Base-by-base conservation (phyloP, 306 rosid genomes). In the Purshia tridentata region DNA sequence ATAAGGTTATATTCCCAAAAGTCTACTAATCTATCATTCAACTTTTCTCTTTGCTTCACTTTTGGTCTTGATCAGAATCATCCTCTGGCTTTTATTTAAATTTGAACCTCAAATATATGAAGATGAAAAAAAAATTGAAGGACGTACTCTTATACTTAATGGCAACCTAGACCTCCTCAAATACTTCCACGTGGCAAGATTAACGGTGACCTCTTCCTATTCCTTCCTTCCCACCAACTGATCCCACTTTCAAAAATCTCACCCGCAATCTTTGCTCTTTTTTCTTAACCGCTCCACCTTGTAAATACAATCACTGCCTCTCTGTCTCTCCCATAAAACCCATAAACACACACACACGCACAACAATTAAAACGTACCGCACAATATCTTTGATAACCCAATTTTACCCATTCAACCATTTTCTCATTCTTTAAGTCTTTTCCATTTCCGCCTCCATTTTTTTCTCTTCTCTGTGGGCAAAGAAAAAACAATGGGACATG, bases 231-330 rank as follows among this genome's bases (percentile, higher is more conserved):
- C 78, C 65, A 41, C 63, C 88, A 92, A 86, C 89, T 83, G 84
- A 88, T 55, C 80, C 78, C 6, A 76, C 84, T 83, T 83, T 83
- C 77, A 81, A 85, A 87, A 61, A 74, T 79, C 85, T 76, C 80
- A 69, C 79, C 89, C 91, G 79, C 86, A 89, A 81, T 68, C 70
- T 15, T 68, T 87, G 86, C 86, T 69, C 82, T 75, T 67, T 81
- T 67, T 79, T 85, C 90, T 82, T 79, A 93, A 86, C 97, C 80
- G 89, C 86, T 89, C 91, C 88, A 77, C 85, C 71, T 44, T 74
- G 78, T 73, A 80, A 8, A n/a, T 11, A 53, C 13, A 9, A 23
- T 39, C 67, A 49, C 75, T 70, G 23, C 72, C 73, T 35, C 72
- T 45, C 70, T 65, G 50, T 69, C 66, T 76, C 53, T 13, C 22